Evolutionary conservation across 1,139 yeast species (phyloP).

Genomic region (Candida labiduridarum): DNA sequence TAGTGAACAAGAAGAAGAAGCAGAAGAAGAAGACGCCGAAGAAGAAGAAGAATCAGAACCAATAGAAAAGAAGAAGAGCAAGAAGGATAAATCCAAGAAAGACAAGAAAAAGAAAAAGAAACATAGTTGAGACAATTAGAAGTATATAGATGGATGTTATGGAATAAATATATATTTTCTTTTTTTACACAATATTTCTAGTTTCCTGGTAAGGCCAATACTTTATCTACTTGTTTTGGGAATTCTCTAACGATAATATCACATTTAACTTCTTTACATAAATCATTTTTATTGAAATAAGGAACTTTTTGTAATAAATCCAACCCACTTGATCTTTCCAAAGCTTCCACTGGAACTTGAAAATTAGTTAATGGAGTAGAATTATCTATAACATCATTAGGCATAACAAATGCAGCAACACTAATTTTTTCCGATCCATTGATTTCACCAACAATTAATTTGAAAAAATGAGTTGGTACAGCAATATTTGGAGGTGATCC

Average conservation of each 20-base stretch:
- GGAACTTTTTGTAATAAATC: slow-evolving; percentile 77
- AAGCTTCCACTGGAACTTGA: slow-evolving; percentile 86
- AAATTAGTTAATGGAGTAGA: slow-evolving; percentile 69
- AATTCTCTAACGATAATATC: slow-evolving; percentile 84
- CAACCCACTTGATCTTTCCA: slow-evolving; percentile 85
- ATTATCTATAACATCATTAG: slow-evolving; percentile 78
- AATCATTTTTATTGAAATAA: slow-evolving; percentile 55
- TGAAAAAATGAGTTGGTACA: slow-evolving; percentile 96
- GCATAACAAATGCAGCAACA: slow-evolving; percentile 91
- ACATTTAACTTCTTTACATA: slow-evolving; percentile 82
- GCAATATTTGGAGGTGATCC: slow-evolving; percentile 97
- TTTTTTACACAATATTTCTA: background rate
- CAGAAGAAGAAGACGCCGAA: slow-evolving; percentile 22
- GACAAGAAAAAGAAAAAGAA: slow-evolving; percentile 24
- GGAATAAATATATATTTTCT: background rate
- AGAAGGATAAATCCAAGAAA: slow-evolving; percentile 23
- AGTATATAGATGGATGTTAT: background rate
- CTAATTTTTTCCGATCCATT: slow-evolving; percentile 55
- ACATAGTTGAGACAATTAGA: background rate
- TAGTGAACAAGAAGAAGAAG: slow-evolving; percentile 17
- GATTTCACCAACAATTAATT: slow-evolving; percentile 81
- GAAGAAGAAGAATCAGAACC: slow-evolving; percentile 9
- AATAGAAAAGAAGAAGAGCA: slow-evolving; percentile 16
- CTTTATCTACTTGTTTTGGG: slow-evolving; percentile 45
- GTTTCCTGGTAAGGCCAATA: slow-evolving; percentile 24